Evolutionary conservation across 1,139 yeast genomes (phyloP), one percentile per base, ranked within the genome.

Genomic region (Suhomyces bokatorum): DNA sequence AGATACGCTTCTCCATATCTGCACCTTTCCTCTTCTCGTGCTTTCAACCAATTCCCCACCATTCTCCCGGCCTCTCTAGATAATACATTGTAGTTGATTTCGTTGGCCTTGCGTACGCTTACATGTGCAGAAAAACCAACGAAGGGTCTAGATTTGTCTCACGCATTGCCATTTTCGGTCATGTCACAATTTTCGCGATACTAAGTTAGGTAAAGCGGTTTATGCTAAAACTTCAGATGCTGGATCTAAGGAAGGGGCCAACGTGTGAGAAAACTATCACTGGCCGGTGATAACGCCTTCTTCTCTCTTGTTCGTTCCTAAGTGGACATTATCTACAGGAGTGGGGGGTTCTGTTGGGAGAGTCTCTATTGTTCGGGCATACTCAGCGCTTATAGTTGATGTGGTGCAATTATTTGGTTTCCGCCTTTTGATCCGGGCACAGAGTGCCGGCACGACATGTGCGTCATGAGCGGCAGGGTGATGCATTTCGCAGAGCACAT

Each of bases 381-480:
- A 8, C 6, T 26, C 15, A 24, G 36, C 36, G 22, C 20, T n/a
- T 10, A 11, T 16, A 6, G 17, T n/a, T 9, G 13, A 24, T 11
- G 38, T 35, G 26, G 32, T 35, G 38, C 38, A 27, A 35, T 35
- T 35, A 12, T 35, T 27, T n/a, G 15, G 27, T n/a, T 13, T 26
- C 32, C 38, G 38, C 38, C 38, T 28, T 28, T 12, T n/a, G 11
- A 15, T 26, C 17, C 38, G 20, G 31, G 17, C 28, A 27, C 15
- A 35, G 32, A 28, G 14, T 28, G 16, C 22, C 38, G 26, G 15
- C 9, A 11, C 12, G 14, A 24, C 29, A 16, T 20, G 13, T 20
- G 13, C 15, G 10, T 12, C 20, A 32, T 32, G 35, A 10, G 29
- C 15, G 28, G 16, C 29, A 16, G 36, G 36, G 28, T 34, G 22